Evolutionary conservation across 2,329 filamentous ascomycete species (phyloP), one percentile per base, ranked within the genome.

Genomic region (Cadophora malorum): DNA sequence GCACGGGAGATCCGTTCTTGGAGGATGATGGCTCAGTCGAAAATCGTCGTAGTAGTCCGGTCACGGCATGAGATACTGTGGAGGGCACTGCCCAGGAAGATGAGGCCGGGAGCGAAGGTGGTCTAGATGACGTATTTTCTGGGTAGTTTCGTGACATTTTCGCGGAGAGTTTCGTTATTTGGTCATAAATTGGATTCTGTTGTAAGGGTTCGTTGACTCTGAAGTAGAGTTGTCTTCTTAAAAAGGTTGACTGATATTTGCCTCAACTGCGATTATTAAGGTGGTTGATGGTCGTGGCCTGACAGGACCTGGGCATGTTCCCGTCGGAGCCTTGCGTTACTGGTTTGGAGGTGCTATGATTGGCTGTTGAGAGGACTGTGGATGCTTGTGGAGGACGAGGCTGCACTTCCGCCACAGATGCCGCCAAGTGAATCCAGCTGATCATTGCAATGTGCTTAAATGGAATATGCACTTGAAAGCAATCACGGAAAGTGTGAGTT

Each of bases 31-130:
- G 78, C 78, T 86, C 84, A 12, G 84, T 81, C 31, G 86, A 88
- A 74, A 93, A 86, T 69, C 90, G 89, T 45, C 91, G 86, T 70
- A 92, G 86, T 63, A 93, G 82, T 21, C 90, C 90, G 41, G 88
- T 87, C 74, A 85, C 81, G 58, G 84, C 83, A 74, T 84, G 81
- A 52, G 79, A 82, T 72, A 85, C 83, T 4, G 83, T 82, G 66
- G 83, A 62, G 47, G 83, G 80, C 71, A 85, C 66, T 19, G 65
- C 65, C 68, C 71, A 79, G 73, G 84, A 84, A 66, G 81, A 81
- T 64, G 80, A 78, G 33, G 55, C 55, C 8, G 55, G 16, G 53
- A 82, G 68, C 67, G 80, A 79, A 73, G 79, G 77, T 33, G 78
- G 74, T 49, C 77, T 69, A 19, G 60, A 33, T 63, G 62, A 56